phyloP scores from a whole-genome alignment of 306 rosid genomes.

The Corylus avellana region DNA sequence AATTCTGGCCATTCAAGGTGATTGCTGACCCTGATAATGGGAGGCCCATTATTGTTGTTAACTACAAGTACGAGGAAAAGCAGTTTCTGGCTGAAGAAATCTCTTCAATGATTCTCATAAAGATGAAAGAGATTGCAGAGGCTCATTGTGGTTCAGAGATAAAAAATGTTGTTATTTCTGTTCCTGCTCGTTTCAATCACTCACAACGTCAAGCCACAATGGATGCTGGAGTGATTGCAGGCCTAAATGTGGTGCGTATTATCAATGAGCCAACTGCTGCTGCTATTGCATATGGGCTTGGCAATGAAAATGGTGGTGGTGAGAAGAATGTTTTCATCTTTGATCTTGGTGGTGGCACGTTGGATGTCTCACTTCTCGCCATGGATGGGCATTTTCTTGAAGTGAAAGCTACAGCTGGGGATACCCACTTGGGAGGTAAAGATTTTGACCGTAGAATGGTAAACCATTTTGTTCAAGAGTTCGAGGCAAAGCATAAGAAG shows the following conservation, averaged over 20 bases:
- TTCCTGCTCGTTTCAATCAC: conserved; percentile 44
- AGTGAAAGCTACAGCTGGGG: conserved; percentile 43
- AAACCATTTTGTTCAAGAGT: conserved; percentile 37
- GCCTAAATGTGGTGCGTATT: conserved; percentile 39
- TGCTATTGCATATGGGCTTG: conserved; percentile 49
- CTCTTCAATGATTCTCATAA: conserved; percentile 36
- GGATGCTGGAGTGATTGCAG: conserved; percentile 42
- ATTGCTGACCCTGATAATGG: conserved; percentile 28
- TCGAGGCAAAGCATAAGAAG: conserved; percentile 38
- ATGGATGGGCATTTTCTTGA: conserved; percentile 34
- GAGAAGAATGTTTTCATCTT: conserved; percentile 41
- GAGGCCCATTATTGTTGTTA: conserved; percentile 42
- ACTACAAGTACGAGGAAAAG: conserved; percentile 39
- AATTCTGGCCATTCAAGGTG: conserved; percentile 46
- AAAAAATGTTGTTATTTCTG: conserved; percentile 40
- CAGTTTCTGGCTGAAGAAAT: conserved; percentile 42
- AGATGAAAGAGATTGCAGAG: conserved; percentile 44
- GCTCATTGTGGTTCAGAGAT: conserved; percentile 32
- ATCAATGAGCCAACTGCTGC: conserved; percentile 47
- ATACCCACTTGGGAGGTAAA: conserved; percentile 42
- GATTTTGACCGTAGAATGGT: conserved; percentile 44
- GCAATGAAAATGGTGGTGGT: conserved; percentile 13
- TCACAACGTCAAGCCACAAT: conserved; percentile 40
- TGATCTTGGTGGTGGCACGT: conserved; percentile 43
- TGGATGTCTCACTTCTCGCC: conserved; percentile 43